Evolutionary conservation across 768 basidiomycete genomes (phyloP), one percentile per base, ranked within the genome.

Genomic region (Naganishia vaughanmartiniae): DNA sequence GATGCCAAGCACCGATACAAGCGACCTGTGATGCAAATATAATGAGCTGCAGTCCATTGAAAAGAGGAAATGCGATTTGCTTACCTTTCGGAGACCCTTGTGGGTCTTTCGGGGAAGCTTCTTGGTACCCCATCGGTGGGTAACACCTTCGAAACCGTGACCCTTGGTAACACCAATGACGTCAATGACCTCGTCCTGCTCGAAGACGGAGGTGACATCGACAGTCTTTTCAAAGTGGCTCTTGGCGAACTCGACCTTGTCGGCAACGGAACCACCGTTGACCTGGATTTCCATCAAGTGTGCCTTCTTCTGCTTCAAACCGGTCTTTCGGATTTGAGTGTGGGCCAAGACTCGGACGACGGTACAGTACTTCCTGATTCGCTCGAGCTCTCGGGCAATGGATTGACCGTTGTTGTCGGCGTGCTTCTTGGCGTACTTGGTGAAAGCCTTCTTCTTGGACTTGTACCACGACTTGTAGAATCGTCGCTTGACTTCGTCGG

Each of bases 391-490:
- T 80, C 93, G 92, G 73, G 88, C 86, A 77, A 92, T 87, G 66
- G 91, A 91, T 84, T 93, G 92, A 81, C 92, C 93, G 75, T 87
- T 87, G 79, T 93, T 90, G 83, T 97, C 95, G 70, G 94, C 90
- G 83, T 95, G 90, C 86, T 95, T 98, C 89, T 96, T 96, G 82
- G 96, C 94, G 84, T 99, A 99, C 82, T 93, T 92, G 80, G 96
- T 99, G 88, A 98, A 99, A 48, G 96, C 96, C 89, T 99, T 99
- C 88, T 98, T 98, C 91, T 99, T 99, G 60, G 93, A 95, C 77
- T 92, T 89, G 87, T 98, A 98, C 94, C 95, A 97, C 88, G 95
- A 96, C 87, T 78, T 79, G 90, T 98, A 97, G 89, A 99, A 97
- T 77, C 96, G 89, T 80, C 96, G 92, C 85, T 95, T 99, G 82